Base-by-base conservation (phyloP, 345 rosid genomes). In the Rhizophora mangle region DNA sequence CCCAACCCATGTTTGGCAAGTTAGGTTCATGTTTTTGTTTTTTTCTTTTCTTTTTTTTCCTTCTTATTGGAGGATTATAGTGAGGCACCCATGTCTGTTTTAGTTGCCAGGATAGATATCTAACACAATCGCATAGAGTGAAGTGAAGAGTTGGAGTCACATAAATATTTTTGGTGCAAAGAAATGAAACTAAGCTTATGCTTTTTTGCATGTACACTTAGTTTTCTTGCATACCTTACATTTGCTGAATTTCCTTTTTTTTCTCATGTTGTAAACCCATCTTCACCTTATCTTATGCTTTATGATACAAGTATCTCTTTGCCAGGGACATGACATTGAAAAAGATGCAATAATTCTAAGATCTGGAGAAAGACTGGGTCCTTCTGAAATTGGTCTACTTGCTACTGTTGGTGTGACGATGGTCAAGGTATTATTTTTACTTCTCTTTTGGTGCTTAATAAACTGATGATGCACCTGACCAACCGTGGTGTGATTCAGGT, bases 381-480 rank as follows among this genome's bases (percentile, higher is more conserved):
- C 89, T 85, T 86, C 99, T 71, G 99, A 92, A 88, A 80, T 92
- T 75, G 98, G 97, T 56, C 77, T 95, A 57, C 88, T 92, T 68
- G 97, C 99, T 63, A 86, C 96, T 63, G 89, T 84, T 74, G 99
- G 99, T 47, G 86, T 88, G 64, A 75, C 78, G 29, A 72, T 62
- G 78, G 96, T 92, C 82, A 90, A 95, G 96, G 99, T 88, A 88
- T 67, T 64, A 13, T 72, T 57, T 49, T 22, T 71, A 61, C 55
- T 58, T 72, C 24, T 71, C 57, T 56, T 65, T 70, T 76, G 78
- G 24, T 64, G 24, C 64, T 56, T 75, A 27, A 20, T 72, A 39
- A 63, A 36, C 74, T 32, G 46, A 67, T 49, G 29, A 49, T 21
- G 19, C 60, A 37, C 56, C 75, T 64, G 36, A 71, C 24, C 37